Conservation (phyloP, 108 stramenopile genomes). For the Pseudonitzschia pungens region DNA sequence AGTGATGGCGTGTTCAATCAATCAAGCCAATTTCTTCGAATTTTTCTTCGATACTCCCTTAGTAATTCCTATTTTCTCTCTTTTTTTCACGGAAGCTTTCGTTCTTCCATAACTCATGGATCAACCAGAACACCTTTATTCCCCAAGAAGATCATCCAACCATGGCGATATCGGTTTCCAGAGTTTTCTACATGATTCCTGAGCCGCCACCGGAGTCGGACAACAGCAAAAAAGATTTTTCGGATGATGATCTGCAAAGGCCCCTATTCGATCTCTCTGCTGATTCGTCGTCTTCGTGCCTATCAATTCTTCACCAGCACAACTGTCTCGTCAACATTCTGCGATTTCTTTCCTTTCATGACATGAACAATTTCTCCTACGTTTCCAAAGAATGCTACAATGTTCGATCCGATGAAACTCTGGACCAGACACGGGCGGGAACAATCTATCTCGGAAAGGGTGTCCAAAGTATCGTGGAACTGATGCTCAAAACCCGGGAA, state of each 20-base stretch:
- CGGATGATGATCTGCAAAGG: neutral
- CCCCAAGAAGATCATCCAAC: neutral
- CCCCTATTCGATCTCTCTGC: neutral
- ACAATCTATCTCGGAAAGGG: constrained; percentile 29
- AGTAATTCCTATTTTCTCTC: too few relatives aligned
- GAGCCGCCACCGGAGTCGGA: neutral
- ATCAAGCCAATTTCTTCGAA: too few relatives aligned
- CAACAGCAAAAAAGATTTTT: neutral
- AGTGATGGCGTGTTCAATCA: too few relatives aligned
- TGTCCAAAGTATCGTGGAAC: constrained; percentile 18
- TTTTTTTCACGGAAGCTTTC: too few relatives aligned
- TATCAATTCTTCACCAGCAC: neutral
- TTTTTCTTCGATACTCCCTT: too few relatives aligned
- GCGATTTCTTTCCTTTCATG: constrained; percentile 24
- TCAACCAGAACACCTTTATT: neutral
- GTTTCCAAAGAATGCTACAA: constrained; percentile 30
- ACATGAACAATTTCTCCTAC: constrained; percentile 27
- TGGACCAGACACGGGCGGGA: constrained; percentile 34
- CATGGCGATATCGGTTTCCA: constrained; percentile 5
- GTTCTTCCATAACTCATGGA: too few relatives aligned
- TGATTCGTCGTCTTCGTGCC: neutral
- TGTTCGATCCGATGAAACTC: constrained; percentile 17
- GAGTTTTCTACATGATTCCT: constrained; percentile 18
- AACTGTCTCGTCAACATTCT: constrained; percentile 30
- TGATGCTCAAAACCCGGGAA: constrained; percentile 23